These are phyloP conservation scores for Acanthamoeba sp. DNA, from an alignment of 208 protist species.

Conservation along the genomic window DNA sequence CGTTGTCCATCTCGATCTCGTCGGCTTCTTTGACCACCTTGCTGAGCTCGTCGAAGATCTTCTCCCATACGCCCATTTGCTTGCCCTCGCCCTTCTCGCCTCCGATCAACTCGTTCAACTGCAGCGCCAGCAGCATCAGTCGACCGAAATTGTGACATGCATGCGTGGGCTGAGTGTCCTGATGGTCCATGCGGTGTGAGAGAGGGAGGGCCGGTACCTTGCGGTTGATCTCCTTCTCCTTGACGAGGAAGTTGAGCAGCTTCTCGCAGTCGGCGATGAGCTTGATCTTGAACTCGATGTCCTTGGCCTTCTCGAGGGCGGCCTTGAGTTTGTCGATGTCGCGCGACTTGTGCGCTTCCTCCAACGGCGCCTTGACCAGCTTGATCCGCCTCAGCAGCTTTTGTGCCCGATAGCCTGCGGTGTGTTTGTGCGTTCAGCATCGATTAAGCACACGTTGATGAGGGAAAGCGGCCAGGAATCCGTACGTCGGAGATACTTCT, in stretches of 20 bases:
- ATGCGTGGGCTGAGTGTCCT: background rate
- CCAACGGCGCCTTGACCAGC: background rate
- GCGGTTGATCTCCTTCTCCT: slow-evolving; percentile 20
- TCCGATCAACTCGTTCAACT: background rate
- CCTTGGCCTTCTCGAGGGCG: slow-evolving; percentile 8
- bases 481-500: background rate
- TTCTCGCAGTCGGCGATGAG: slow-evolving; percentile 35
- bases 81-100: background rate
- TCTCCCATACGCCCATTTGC: background rate
- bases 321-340: background rate
- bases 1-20: background rate
- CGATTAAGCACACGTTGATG: no score
- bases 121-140: background rate
- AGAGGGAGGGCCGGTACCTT: no score
- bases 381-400: background rate
- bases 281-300: slow-evolving; percentile 55
- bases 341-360: background rate
- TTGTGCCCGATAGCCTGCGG: background rate
- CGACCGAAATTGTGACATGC: no score
- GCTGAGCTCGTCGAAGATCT: background rate
- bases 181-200: no score
- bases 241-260: background rate
- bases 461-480: no score
- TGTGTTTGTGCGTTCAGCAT: no score
- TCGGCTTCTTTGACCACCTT: background rate